Evolutionary conservation across 257 asterid genomes (phyloP).

Genomic region (Solanum appendiculatum): DNA sequence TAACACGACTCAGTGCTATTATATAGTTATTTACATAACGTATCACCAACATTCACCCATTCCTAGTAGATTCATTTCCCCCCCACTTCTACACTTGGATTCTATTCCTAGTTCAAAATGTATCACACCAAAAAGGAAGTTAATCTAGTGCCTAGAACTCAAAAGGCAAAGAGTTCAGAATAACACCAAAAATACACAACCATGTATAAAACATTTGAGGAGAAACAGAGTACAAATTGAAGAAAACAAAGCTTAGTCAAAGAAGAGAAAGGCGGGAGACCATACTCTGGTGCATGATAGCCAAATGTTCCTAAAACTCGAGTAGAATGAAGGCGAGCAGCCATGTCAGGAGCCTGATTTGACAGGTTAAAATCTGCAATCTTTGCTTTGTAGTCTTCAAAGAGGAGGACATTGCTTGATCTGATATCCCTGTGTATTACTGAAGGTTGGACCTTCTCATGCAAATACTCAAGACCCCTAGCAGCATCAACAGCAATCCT

Average conservation of each 20-base stretch:
- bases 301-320: conserved; percentile 98
- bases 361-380: conserved; percentile 93
- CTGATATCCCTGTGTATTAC: conserved; percentile 91
- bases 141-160: neutral
- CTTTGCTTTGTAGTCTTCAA: conserved; percentile 89
- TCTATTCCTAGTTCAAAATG: neutral
- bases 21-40: neutral
- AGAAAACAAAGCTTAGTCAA: neutral
- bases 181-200: neutral
- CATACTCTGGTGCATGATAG: conserved; percentile 98
- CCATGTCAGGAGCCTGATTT: conserved; percentile 99
- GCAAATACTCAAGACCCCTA: conserved; percentile 92
- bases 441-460: conserved; percentile 78
- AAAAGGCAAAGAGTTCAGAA: neutral
- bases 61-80: neutral
- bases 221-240: neutral
- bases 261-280: conserved; percentile 9
- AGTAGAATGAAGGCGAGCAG: conserved; percentile 99
- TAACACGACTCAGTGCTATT: neutral
- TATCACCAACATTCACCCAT: neutral
- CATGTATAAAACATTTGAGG: neutral
- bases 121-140: neutral
- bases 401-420: conserved; percentile 94
- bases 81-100: neutral
- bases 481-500: conserved; percentile 97